Evolutionary conservation across 2,329 filamentous ascomycete genomes (phyloP), one percentile per base, ranked within the genome.

Genomic region (Microdochium trichocladiopsis): DNA sequence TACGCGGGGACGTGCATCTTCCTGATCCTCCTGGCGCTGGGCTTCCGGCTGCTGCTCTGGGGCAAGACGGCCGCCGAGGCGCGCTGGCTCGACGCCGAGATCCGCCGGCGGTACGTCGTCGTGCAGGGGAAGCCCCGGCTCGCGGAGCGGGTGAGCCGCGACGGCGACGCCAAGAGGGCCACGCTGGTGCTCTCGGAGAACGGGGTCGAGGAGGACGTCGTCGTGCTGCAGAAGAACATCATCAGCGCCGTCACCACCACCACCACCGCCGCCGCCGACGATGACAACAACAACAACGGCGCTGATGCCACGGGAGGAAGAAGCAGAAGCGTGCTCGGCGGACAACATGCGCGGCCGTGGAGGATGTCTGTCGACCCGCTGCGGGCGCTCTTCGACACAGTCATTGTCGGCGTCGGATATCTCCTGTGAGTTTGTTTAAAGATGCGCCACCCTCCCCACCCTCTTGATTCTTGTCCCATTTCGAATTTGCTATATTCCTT

Each of bases 1-100:
- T 97, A 96, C 69, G 90, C 90, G 2, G 93, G 84, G 52, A 95
- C 90, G 25, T 95, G 93, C 74, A 88, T 96, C 67, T 96, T 96
- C 72, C 79, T 96, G 54, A 84, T 96, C 65, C 60, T 87, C 47
- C 83, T 97, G 50, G 85, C 84, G 55, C 75, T 85, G 55, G 63
- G 87, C 52, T 84, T 86, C 63, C 87, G 92, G 50, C 71, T 76
- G 21, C 75, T 96, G 16, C 72, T 93, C 50, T 45, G 41, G 41
- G 21, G 41, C 61, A 90, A 90, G 66, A 82, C 72, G 71, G 83
- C 73, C 69, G 79, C 72, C 66, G 81, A 79, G 69, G 64, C 74
- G 58, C 72, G 75, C 47, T 95, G 90, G 86, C 71, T 87, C 48
- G 83, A 88, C 65, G 71, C 72, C 25, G 89, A 92, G 61, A 74